Base-by-base conservation (phyloP, 2,329 filamentous ascomycete genomes). In the Parafenestella ontariensis region DNA sequence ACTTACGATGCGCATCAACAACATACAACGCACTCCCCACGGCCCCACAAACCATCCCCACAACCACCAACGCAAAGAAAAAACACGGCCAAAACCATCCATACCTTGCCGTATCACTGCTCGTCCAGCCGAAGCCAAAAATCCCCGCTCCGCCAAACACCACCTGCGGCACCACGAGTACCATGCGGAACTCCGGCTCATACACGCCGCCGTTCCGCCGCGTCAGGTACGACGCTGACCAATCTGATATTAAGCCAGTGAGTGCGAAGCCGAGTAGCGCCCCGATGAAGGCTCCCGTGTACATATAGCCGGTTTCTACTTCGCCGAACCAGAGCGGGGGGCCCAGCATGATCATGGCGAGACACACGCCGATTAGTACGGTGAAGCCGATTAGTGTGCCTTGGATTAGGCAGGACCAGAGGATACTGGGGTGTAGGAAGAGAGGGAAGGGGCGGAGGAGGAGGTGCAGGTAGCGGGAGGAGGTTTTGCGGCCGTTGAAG, bases 321-420 rank as follows among this genome's bases (percentile, higher is more conserved):
- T 96, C 91, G 63, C 86, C 83, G 84, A 93, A 96, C 80, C 87
- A 95, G 36, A 94, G 84, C 0, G 92, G 92, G 1, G 89, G 88
- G 1, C 89, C 88, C 29, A 96, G 82, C 79, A 96, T 95, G 67
- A 96, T 88, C 55, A 88, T 87, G 8, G 90, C 92, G 34, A 96
- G 82, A 56, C 96, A 89, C 53, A 96, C 90, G 46, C 92, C 93
- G 61, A 74, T 94, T 70, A 97, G 91, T 15, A 97, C 91, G 1
- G 93, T 96, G 93, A 94, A 98, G 61, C 93, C 94, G 68, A 97
- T 96, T 70, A 96, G 86, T 4, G 90, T 86, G 15, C 93, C 93
- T 81, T 96, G 93, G 45, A 93, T 91, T 3, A 97, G 81, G 66
- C 84, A 87, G 15, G 83, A 83, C 69, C 67, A 53, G 23, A 52